Base-by-base conservation (phyloP, 352 stramenopile species). In the Aphanomyces stellatus region DNA sequence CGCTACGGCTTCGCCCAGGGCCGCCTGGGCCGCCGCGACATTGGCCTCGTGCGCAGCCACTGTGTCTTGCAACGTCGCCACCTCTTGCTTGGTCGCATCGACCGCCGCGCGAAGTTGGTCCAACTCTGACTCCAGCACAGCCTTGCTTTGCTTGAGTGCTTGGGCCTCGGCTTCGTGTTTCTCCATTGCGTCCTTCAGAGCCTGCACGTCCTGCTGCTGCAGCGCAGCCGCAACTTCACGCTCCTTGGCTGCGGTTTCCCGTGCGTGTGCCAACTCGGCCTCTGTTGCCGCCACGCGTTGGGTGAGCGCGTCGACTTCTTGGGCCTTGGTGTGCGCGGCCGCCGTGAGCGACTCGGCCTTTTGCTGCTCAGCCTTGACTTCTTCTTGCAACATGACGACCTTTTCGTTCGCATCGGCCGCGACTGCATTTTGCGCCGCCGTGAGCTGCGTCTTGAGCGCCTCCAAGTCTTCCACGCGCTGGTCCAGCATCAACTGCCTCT, bases 251-350 rank as follows among this genome's bases (percentile, higher is more conserved):
- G n/a, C n/a, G n/a, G n/a, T n/a, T n/a, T n/a, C n/a, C n/a, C n/a
- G n/a, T n/a, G n/a, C n/a, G n/a, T n/a, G n/a, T n/a, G n/a, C n/a
- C n/a, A n/a, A n/a, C n/a, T n/a, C n/a, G n/a, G n/a, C n/a, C n/a
- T n/a, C 53, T 31, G 65, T 43, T 11, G 57, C 35, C 2, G 48
- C 42, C 34, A 67, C 64, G 19, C 70, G 51, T 24, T 76, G 71
- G 24, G 51, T 73, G 17, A 83, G 27, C 62, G 90, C 53, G 51
- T 90, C 80, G 48, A 89, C 83, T 41, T 88, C 77, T 22, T 87
- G 72, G 37, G 86, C 86, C 19, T 71, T 72, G 8, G 27, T 22
- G 3, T 56, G 41, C 27, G 65, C 72, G 24, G 72, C 71, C 0
- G 59, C 70, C 1, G 65, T 62, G 17, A 75, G 62, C 41, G 65